Percentiles rank a stretch among this genome's conserved stretches.
These are phyloP conservation scores for Dendrobium officinale DNA, from an alignment of 106 monocot genomes.

Conservation along the genomic window DNA sequence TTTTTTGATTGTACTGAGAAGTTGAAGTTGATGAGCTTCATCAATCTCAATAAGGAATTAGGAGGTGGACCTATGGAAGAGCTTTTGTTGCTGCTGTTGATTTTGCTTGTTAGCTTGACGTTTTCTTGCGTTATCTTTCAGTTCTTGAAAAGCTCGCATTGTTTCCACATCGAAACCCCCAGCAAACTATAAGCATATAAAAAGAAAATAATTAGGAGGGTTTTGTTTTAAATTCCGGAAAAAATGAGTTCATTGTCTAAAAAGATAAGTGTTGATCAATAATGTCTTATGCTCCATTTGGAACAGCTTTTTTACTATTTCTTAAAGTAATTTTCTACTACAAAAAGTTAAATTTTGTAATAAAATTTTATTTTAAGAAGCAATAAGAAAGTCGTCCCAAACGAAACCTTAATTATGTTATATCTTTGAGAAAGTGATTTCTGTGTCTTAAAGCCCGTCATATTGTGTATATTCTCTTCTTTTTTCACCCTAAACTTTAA, in stretches of 20 bases:
- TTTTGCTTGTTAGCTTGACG: slow-evolving; percentile 35
- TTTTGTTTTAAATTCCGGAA: no score
- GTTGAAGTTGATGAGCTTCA: not conserved
- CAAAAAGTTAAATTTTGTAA: no score
- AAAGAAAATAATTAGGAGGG: no score
- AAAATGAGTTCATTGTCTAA: no score
- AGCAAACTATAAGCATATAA: slow-evolving; percentile 51
- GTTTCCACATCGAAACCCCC: slow-evolving; percentile 94
- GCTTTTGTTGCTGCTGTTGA: slow-evolving; percentile 28
- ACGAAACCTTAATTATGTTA: not conserved
- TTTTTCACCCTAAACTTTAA: not conserved
- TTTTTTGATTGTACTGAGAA: not conserved
- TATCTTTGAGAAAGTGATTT: not conserved
- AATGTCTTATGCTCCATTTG: no score
- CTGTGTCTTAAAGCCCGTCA: not conserved
- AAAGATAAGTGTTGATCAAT: no score
- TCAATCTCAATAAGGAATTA: slow-evolving; percentile 8
- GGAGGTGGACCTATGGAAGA: slow-evolving; percentile 32
- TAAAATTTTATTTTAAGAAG: no score
- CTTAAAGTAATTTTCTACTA: no score
- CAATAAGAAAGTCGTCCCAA: no score
- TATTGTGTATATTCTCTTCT: not conserved
- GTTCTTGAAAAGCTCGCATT: slow-evolving; percentile 84
- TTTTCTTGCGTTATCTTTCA: slow-evolving; percentile 62
- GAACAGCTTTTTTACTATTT: no score